A percentile compares a stretch with the other conserved stretches of the same genome.
Evolutionary conservation across 768 basidiomycete genomes (phyloP).

Genomic region (Termitomyces eurrhizus): DNA sequence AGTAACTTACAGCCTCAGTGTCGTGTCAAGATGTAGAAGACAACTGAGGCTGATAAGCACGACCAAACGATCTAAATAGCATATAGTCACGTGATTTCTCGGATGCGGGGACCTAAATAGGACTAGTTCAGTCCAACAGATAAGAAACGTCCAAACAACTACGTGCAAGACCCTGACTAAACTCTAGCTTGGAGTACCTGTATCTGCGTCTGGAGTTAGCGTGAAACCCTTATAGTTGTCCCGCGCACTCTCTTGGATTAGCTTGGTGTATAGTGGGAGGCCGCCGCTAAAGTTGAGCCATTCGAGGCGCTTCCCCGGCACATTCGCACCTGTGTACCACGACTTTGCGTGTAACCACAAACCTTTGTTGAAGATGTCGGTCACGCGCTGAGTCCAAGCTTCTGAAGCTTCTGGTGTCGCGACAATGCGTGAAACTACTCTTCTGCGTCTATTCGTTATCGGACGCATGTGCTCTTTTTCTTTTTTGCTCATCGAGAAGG

Average conservation of each 20-base stretch:
- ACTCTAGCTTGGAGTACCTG: neutral
- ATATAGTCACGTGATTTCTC: too few relatives aligned
- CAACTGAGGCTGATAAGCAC: too few relatives aligned
- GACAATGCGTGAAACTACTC: constrained; percentile 13
- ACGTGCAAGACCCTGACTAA: neutral
- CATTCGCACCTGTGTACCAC: constrained; percentile 24
- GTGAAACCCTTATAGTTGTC: constrained; percentile 16
- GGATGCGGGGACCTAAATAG: too few relatives aligned
- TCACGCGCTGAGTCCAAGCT: constrained; percentile 11
- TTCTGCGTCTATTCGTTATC: too few relatives aligned
- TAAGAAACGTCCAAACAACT: too few relatives aligned
- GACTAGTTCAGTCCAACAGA: too few relatives aligned
- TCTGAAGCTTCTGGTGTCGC: constrained; percentile 12
- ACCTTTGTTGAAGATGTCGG: constrained; percentile 7
- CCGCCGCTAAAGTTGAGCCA: constrained; percentile 22
- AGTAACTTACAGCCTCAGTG: too few relatives aligned
- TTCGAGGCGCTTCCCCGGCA: constrained; percentile 21
- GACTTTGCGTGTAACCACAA: constrained; percentile 19
- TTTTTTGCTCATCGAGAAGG: too few relatives aligned
- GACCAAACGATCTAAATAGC: too few relatives aligned
- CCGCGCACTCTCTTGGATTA: constrained; percentile 17
- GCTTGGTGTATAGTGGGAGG: constrained; percentile 14
- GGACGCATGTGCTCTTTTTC: too few relatives aligned
- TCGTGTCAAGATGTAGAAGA: too few relatives aligned
- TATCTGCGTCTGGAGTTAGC: neutral